Evolutionary conservation across 108 stramenopile genomes (phyloP).

Genomic region (Thalassiosira profunda): DNA sequence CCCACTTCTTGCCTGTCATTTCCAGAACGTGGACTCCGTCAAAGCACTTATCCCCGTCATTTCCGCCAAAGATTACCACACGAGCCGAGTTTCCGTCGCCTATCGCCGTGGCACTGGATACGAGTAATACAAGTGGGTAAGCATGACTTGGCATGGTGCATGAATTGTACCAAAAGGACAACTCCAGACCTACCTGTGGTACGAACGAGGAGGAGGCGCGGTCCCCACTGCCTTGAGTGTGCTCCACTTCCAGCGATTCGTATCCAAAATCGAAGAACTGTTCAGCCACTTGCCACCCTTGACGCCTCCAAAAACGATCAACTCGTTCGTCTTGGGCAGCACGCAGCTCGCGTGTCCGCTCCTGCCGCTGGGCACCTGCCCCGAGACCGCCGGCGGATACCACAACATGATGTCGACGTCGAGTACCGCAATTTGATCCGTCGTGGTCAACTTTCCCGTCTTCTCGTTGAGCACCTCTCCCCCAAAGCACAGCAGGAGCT

Average conservation of each 20-base stretch:
- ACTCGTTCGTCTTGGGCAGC: constrained; percentile 61
- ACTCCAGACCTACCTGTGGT: constrained; percentile 50
- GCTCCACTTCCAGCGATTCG: constrained; percentile 77
- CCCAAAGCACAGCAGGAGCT: constrained; percentile 81
- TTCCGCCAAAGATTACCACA: constrained; percentile 87
- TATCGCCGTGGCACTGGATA: constrained; percentile 29
- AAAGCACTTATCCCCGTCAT: constrained; percentile 71
- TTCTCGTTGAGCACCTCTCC: constrained; percentile 67
- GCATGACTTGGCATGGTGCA: too few relatives aligned
- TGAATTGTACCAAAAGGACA: too few relatives aligned
- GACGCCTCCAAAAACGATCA: constrained; percentile 86
- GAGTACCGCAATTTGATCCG: constrained; percentile 72
- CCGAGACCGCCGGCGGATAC: constrained; percentile 65
- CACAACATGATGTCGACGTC: constrained; percentile 82
- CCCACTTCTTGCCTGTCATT: constrained; percentile 40
- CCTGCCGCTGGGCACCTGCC: constrained; percentile 69
- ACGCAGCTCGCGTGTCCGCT: constrained; percentile 80
- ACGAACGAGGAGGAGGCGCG: constrained; percentile 80
- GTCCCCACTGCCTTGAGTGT: constrained; percentile 60
- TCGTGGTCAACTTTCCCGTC: constrained; percentile 48
- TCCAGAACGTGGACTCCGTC: constrained; percentile 81
- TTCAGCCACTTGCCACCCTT: constrained; percentile 83
- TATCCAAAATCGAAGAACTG: constrained; percentile 67
- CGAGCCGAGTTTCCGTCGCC: constrained; percentile 18
- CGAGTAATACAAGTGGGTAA: too few relatives aligned